Base-by-base conservation (phyloP, 1,284 basidiomycete species). In the Trichosporon faecale region DNA sequence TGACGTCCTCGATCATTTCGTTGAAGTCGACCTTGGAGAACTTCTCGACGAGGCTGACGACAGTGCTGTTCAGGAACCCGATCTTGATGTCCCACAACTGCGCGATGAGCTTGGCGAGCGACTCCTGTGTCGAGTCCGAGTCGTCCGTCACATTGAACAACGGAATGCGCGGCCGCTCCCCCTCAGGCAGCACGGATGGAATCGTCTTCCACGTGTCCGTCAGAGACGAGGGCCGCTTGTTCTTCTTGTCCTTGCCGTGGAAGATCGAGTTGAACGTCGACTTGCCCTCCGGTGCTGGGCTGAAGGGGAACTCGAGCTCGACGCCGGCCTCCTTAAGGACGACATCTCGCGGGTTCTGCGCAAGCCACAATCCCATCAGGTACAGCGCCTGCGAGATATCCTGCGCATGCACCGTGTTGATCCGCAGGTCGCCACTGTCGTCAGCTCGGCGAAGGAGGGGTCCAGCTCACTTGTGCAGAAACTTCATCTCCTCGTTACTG, bases 141-240 rank as follows among this genome's bases (percentile, higher is more conserved):
- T 94, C 91, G 78, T 95, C 94, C 70, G 91, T 92, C 68, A 95
- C 80, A 79, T 95, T 94, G 85, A 95, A 95, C 40, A 95, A 75
- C 11, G 93, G 92, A 2, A 90, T 90, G 35, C 88, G 79, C 9
- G 89, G 89, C 74, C 85, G 83, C 61, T 88, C 85, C 16, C 87
- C 85, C n/a, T 81, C 79, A 4, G 89, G 84, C 21, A 88, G 84
- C 80, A 90, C 78, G 0, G 73, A 74, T 16, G 73, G 65, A 55
- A 79, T 66, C 4, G 75, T 77, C 68, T 80, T 82, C 77, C 77
- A 81, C 1, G 70, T 67, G n/a, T 81, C 79, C 5, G 74, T 73
- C 25, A 76, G 40, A 27, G 74, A 72, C 29, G 74, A 72, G 11
- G 67, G 65, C 16, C 68, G 68, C 29, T 61, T 29, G 57, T 31